phyloP scores from a whole-genome alignment of 345 rosid genomes.

The Acer saccharum region DNA sequence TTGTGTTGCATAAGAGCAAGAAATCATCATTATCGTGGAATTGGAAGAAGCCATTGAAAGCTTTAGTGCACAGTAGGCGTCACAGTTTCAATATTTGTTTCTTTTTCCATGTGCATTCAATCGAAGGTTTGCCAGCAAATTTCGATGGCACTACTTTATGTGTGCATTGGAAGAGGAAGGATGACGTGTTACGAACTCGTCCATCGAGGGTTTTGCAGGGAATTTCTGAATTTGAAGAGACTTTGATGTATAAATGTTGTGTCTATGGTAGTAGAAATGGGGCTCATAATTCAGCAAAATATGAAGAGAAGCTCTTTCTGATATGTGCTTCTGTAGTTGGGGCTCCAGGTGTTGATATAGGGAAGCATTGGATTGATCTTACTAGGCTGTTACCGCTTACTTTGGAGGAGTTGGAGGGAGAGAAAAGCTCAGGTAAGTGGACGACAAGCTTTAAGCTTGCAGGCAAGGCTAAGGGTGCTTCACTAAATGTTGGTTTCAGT shows the following conservation, averaged over 20 bases:
- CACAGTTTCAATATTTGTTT: conserved; percentile 64
- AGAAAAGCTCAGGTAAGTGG: conserved; percentile 65
- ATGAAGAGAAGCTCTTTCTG: conserved; percentile 59
- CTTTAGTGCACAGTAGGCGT: conserved; percentile 60
- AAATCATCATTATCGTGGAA: conserved; percentile 55
- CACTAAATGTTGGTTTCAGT: conserved; percentile 70
- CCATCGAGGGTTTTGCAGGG: conserved; percentile 52
- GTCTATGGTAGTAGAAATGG: conserved; percentile 67
- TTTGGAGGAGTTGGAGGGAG: conserved; percentile 68
- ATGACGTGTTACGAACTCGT: conserved; percentile 51
- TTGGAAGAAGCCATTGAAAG: conserved; percentile 86
- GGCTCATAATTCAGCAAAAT: conserved; percentile 56
- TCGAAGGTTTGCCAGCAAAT: conserved; percentile 64
- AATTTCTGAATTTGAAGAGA: conserved; percentile 68
- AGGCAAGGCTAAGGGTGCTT: conserved; percentile 63
- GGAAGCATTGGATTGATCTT: conserved; percentile 80
- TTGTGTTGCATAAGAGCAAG: conserved; percentile 37
- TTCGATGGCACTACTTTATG: conserved; percentile 50
- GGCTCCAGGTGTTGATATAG: conserved; percentile 44
- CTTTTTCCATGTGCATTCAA: conserved; percentile 73
- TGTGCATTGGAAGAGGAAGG: conserved; percentile 76
- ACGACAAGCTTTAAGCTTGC: conserved; percentile 68
- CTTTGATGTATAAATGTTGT: conserved; percentile 54
- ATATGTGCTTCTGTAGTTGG: conserved; percentile 48
- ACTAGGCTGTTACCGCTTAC: conserved; percentile 72